These are phyloP conservation scores for Aspergillus sp. DNA, from an alignment of 2,329 filamentous ascomycete genomes.

Conservation along the genomic window DNA sequence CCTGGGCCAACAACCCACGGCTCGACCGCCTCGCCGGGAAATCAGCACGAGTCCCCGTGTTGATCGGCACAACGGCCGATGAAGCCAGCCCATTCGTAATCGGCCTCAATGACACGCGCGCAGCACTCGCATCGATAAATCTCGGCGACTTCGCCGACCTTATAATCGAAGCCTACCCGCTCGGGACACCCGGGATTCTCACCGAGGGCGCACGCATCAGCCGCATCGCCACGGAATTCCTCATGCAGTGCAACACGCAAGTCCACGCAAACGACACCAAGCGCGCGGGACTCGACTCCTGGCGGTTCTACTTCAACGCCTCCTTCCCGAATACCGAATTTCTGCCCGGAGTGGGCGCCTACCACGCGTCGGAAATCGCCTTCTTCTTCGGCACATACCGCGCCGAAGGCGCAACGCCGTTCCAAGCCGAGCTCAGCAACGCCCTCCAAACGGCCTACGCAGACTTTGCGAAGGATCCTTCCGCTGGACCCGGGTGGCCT, in stretches of 20 bases:
- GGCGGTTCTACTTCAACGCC: slow-evolving; percentile 3
- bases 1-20: slow-evolving; percentile 1
- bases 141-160: neutral
- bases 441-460: slow-evolving; percentile 34
- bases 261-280: slow-evolving; percentile 2
- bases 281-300: neutral
- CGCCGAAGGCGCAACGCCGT: slow-evolving; percentile 22
- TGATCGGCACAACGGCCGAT: slow-evolving; percentile 2
- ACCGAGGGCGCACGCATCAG: slow-evolving; percentile 1
- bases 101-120: neutral
- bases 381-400: slow-evolving; percentile 35
- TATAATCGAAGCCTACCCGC: neutral
- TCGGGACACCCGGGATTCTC: neutral
- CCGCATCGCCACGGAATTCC: slow-evolving; percentile 1
- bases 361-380: slow-evolving; percentile 40
- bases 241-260: neutral
- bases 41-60: neutral
- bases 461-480: slow-evolving; percentile 32
- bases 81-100: neutral
- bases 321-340: slow-evolving; percentile 2
- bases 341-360: slow-evolving; percentile 25
- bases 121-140: neutral
- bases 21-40: slow-evolving; percentile 1
- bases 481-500: slow-evolving; percentile 29
- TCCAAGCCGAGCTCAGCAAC: slow-evolving; percentile 25